Evolutionary conservation across 345 rosid genomes (phyloP), one percentile per base, ranked within the genome.

Genomic region (Eucalyptus sp.): DNA sequence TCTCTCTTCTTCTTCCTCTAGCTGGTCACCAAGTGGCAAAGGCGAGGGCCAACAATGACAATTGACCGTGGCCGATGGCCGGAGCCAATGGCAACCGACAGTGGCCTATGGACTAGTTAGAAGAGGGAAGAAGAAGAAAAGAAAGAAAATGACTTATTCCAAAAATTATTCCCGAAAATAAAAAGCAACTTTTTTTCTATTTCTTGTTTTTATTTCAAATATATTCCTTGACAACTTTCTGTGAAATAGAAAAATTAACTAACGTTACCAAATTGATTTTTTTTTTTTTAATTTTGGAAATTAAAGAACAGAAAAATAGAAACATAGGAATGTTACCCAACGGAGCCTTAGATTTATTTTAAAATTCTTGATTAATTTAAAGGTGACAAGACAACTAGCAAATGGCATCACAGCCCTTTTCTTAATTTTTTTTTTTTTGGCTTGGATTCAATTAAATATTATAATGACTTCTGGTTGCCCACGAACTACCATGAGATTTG

Each of bases 11-110:
- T 16, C 54, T 51, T 3, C 20, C 54, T 51, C 54, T 51, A 51
- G 54, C 0, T 51, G 0, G 54, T 51, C 0, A 1, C 54, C 20
- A 51, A 16, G 54, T 4, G 4, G 54, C 20, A 16, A 51, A 51
- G 54, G 54, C 0, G 20, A 16, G 54, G 54, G 54, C 1, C 1
- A 0, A 51, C 0, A 51, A 0, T 0, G 54, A 51, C 3, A 0
- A 51, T 16, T 16, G 54, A 8, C 4, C 1, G 20, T 51, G 54
- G 54, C 54, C 2, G 4, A 18, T 0, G 1, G 20, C 20, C 0
- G 0, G 0, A 51, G 54, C 54, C 20, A 50, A 15, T 0, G 20
- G 54, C 20, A 50, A 51, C 8, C 8, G 0, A 51, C 2, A 0
- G 8, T 1, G 54, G 20, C 20, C 8, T 0, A 16, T 51, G 54